Evolutionary conservation across 2,329 filamentous ascomycete genomes (phyloP).

Genomic region (Arthrinium puccinioides): DNA sequence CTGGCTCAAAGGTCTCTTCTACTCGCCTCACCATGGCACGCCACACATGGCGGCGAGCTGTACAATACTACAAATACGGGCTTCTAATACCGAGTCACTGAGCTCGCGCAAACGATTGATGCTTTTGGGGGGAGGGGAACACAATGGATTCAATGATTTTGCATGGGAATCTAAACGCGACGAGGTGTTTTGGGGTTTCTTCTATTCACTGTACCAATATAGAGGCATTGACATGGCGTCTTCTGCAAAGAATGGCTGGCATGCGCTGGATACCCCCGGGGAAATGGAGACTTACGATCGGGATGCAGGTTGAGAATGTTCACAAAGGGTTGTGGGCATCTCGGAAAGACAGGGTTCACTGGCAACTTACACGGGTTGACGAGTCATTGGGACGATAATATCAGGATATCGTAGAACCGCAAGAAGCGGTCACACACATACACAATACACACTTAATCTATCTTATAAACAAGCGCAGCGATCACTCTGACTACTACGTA

Average conservation of each 20-base stretch:
- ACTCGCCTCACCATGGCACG: conserved; percentile 1
- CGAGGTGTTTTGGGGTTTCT: conserved; percentile 12
- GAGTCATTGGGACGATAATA: too few species aligned
- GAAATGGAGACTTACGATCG: too few species aligned
- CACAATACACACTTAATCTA: too few species aligned
- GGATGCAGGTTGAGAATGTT: too few species aligned
- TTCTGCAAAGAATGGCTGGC: conserved; percentile 18
- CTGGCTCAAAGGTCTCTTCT: conserved; percentile 7
- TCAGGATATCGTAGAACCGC: too few species aligned
- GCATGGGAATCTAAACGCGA: conserved; percentile 1
- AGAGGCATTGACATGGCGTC: conserved; percentile 19
- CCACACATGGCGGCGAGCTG: conserved; percentile 3
- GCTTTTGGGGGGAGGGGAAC: conserved; percentile 2
- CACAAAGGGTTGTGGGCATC: too few species aligned
- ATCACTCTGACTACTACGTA: too few species aligned
- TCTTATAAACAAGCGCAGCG: too few species aligned
- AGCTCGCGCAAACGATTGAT: conserved; percentile 6
- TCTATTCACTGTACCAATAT: conserved; percentile 15
- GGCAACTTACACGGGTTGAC: too few species aligned
- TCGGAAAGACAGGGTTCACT: too few species aligned
- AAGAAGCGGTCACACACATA: too few species aligned
- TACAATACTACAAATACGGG: conserved; percentile 5
- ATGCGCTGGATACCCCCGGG: conserved; percentile 23
- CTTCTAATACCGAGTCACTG: conserved; percentile 5
- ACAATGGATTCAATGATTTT: conserved; percentile 7